These are phyloP conservation scores for Aspergillus udagawae DNA, from an alignment of 2,329 filamentous ascomycete species.

Conservation along the genomic window DNA sequence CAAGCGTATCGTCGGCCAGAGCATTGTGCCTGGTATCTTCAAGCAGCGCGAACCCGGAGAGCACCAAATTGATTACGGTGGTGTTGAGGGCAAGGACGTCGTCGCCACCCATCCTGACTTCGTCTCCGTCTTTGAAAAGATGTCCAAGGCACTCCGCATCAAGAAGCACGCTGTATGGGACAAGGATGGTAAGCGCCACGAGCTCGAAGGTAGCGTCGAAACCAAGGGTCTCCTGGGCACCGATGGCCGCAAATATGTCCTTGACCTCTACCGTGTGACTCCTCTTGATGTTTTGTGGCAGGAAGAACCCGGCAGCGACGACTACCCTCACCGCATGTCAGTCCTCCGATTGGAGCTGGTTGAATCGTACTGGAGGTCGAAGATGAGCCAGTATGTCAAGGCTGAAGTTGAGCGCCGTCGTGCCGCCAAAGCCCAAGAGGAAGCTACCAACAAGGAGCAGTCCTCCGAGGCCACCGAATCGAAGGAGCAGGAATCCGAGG, in stretches of 20 bases:
- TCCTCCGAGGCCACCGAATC: constrained; percentile 37
- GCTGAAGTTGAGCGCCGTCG: constrained; percentile 66
- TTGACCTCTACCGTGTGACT: constrained; percentile 92
- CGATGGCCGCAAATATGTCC: constrained; percentile 93
- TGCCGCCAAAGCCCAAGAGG: constrained; percentile 38
- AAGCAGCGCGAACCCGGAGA: constrained; percentile 96
- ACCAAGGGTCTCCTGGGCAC: constrained; percentile 97
- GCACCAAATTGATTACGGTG: constrained; percentile 98
- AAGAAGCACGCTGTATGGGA: constrained; percentile 98
- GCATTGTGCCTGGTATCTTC: constrained; percentile 97
- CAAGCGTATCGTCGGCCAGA: constrained; percentile 95
- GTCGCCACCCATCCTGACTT: constrained; percentile 89
- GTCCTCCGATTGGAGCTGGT: constrained; percentile 87
- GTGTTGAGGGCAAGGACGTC: constrained; percentile 93
- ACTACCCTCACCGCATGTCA: constrained; percentile 94
- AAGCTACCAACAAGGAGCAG: constrained; percentile 35
- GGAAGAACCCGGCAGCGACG: constrained; percentile 62
- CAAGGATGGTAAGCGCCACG: constrained; percentile 85
- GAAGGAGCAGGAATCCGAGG: constrained; percentile 35
- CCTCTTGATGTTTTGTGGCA: constrained; percentile 89
- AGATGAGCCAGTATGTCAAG: constrained; percentile 85
- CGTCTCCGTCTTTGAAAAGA: constrained; percentile 75
- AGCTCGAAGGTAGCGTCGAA: constrained; percentile 92
- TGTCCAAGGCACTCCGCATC: constrained; percentile 84
- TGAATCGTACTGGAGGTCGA: constrained; percentile 76